A percentile compares a stretch with the other conserved stretches of the same genome.
Conservation (phyloP, 495 filamentous ascomycete species). For the Evernia prunastri region DNA sequence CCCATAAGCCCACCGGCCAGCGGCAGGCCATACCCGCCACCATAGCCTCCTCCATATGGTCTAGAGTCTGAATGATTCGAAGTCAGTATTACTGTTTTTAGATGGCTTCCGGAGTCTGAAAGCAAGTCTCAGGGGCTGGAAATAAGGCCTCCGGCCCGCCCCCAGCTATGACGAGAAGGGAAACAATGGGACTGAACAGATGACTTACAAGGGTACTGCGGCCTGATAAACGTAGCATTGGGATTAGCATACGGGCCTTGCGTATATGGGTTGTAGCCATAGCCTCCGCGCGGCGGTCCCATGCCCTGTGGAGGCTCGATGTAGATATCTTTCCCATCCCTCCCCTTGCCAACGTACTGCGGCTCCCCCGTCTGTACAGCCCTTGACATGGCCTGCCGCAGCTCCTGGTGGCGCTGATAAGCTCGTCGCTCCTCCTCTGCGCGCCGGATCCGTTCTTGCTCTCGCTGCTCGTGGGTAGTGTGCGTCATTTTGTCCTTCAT, state of each 20-base stretch:
- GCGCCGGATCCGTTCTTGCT: conserved; percentile 31
- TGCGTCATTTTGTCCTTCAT: conserved; percentile 44
- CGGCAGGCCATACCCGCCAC: conserved; percentile 37
- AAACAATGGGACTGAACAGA: no score
- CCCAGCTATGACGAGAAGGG: no score
- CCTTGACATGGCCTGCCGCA: conserved; percentile 36
- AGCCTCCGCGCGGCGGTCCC: conserved; percentile 25
- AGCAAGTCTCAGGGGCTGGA: no score
- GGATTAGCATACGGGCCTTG: conserved; percentile 36
- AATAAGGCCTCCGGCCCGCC: no score
- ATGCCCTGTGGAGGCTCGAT: conserved; percentile 37
- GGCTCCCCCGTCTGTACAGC: conserved; percentile 41
- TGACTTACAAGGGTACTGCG: no score
- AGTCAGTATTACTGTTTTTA: no score
- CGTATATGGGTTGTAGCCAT: conserved; percentile 38
- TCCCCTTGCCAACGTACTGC: conserved; percentile 41
- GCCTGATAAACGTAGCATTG: conserved; percentile 40
- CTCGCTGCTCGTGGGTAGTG: conserved; percentile 42
- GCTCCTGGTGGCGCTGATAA: conserved; percentile 35
- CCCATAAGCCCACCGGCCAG: conserved; percentile 37
- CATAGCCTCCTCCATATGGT: conserved; percentile 40
- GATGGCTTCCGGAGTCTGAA: no score
- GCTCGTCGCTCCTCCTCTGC: conserved; percentile 34
- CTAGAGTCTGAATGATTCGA: conserved; percentile 40
- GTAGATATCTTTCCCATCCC: conserved; percentile 41